These are phyloP conservation scores for Lactarius quietus DNA, from an alignment of 768 basidiomycete genomes.

Conservation along the genomic window DNA sequence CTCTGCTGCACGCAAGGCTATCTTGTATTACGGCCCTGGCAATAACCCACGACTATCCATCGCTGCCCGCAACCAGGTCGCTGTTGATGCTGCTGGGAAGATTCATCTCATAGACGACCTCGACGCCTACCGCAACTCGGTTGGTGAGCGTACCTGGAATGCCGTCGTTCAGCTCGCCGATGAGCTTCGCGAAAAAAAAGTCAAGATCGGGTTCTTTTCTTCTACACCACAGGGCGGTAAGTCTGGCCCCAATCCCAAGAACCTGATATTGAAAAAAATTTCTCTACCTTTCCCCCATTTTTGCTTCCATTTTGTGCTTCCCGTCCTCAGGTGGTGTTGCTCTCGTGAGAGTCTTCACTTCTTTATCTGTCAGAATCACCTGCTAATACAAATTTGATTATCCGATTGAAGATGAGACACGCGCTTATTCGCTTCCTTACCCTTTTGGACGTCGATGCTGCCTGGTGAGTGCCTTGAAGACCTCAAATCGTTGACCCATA, in stretches of 20 bases:
- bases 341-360: constrained; percentile 52
- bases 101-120: constrained; percentile 84
- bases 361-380: constrained; percentile 13
- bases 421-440: constrained; percentile 85
- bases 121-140: constrained; percentile 70
- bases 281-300: constrained; percentile 10
- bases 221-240: constrained; percentile 92
- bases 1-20: constrained; percentile 78
- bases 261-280: constrained; percentile 32
- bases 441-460: constrained; percentile 73
- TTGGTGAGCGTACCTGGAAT: constrained; percentile 73
- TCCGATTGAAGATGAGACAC: constrained; percentile 73
- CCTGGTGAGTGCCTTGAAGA: constrained; percentile 58
- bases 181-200: constrained; percentile 79
- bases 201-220: constrained; percentile 92
- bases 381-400: constrained; percentile 11
- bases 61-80: constrained; percentile 81
- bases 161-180: constrained; percentile 77
- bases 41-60: constrained; percentile 84
- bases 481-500: constrained; percentile 4
- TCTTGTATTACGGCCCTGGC: constrained; percentile 78
- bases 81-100: constrained; percentile 82
- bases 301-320: constrained; percentile 24
- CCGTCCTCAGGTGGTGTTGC: constrained; percentile 77
- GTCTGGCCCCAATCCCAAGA: constrained; percentile 27